phyloP scores from a whole-genome alignment of 495 filamentous ascomycete species.

The Penicillium bovifimosum region DNA sequence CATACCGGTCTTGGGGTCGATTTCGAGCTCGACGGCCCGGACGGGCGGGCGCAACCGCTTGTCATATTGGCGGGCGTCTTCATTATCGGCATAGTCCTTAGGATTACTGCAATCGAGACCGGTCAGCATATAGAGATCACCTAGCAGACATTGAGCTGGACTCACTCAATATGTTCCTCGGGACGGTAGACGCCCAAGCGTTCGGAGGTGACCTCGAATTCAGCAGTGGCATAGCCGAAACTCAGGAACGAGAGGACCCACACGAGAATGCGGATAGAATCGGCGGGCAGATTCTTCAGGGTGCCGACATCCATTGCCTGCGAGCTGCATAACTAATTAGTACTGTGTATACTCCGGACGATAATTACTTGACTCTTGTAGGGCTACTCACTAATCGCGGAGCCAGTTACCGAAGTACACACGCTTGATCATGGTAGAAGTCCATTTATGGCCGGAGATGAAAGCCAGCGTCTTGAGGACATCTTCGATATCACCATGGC shows the following conservation, averaged over 20 bases:
- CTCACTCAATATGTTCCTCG: slow-evolving; percentile 83
- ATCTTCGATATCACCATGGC: slow-evolving; percentile 97
- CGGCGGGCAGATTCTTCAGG: slow-evolving; percentile 80
- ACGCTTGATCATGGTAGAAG: slow-evolving; percentile 77
- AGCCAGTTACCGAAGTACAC: slow-evolving; percentile 78
- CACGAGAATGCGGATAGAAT: slow-evolving; percentile 82
- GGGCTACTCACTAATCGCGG: slow-evolving; percentile 39
- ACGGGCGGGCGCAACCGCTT: slow-evolving; percentile 76
- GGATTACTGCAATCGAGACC: slow-evolving; percentile 51
- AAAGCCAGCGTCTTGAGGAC: slow-evolving; percentile 85
- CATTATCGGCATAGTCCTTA: slow-evolving; percentile 83
- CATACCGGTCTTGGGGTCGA: slow-evolving; percentile 85
- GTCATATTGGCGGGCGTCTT: slow-evolving; percentile 81
- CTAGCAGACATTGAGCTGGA: background rate
- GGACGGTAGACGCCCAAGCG: slow-evolving; percentile 87
- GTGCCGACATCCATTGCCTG: slow-evolving; percentile 92
- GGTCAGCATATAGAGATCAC: background rate
- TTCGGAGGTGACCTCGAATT: slow-evolving; percentile 94
- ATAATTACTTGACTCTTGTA: background rate
- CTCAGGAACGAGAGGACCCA: slow-evolving; percentile 91
- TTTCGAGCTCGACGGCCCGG: slow-evolving; percentile 65
- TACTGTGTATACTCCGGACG: background rate
- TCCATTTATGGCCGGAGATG: slow-evolving; percentile 91
- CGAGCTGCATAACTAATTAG: slow-evolving; percentile 48
- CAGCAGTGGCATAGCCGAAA: slow-evolving; percentile 93